Evolutionary conservation across 306 rosid genomes (phyloP).

Genomic region (Vigna unguiculata): DNA sequence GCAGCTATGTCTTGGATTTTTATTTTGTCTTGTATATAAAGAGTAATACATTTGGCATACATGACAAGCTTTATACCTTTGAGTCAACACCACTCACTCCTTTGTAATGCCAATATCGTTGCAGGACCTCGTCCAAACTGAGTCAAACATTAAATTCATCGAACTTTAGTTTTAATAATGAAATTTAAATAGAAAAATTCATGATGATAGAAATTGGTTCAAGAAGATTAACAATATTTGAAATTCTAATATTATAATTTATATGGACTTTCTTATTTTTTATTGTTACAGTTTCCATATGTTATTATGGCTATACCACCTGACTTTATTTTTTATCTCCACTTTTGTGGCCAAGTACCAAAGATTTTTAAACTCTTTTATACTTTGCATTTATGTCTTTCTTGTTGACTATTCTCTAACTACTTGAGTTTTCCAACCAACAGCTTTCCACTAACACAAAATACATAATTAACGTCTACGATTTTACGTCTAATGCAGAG

Average conservation of each 20-base stretch:
- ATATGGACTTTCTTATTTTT: not conserved
- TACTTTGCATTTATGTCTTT: too few relatives aligned
- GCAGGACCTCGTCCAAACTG: conserved; percentile 38
- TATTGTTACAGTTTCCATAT: too few relatives aligned
- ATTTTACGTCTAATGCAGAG: too few relatives aligned
- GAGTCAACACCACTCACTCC: not conserved
- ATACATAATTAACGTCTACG: too few relatives aligned
- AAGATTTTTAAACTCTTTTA: too few relatives aligned
- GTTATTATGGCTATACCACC: too few relatives aligned
- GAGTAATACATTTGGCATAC: not conserved
- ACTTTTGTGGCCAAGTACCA: too few relatives aligned
- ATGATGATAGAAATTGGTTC: not conserved
- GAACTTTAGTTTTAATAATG: not conserved
- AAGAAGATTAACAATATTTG: not conserved
- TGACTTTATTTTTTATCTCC: too few relatives aligned
- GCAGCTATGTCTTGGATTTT: not conserved
- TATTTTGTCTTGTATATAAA: not conserved
- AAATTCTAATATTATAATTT: too few relatives aligned
- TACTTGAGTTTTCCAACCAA: too few relatives aligned
- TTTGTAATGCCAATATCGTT: conserved; percentile 4
- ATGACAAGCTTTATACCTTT: conserved; percentile 30
- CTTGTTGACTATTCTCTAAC: too few relatives aligned
- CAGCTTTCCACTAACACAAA: too few relatives aligned
- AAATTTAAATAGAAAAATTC: not conserved
- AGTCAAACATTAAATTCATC: conserved; percentile 1